phyloP scores from a whole-genome alignment of 495 filamentous ascomycete genomes.

The Penicillium lividum region DNA sequence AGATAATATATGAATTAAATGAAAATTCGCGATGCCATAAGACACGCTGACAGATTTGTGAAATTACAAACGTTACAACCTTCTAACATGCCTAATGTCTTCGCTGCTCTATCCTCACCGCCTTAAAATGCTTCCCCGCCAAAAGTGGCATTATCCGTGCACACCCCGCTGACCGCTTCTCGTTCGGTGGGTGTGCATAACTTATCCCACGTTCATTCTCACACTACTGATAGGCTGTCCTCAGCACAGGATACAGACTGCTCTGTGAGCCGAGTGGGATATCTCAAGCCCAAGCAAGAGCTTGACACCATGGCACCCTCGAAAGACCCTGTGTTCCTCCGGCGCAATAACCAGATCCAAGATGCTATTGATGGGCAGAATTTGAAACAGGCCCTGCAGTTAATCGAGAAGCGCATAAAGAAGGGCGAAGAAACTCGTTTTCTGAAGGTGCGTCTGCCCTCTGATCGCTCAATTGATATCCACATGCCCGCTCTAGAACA shows the following conservation, averaged over 20 bases:
- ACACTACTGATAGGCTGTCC: conserved; percentile 29
- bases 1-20: too few species aligned
- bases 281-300: background rate
- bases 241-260: conserved; percentile 29
- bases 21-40: too few species aligned
- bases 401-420: conserved; percentile 61
- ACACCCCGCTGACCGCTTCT: too few species aligned
- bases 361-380: conserved; percentile 59
- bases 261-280: background rate
- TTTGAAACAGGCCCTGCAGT: conserved; percentile 59
- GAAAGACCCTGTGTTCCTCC: conserved; percentile 49
- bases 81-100: too few species aligned
- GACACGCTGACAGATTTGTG: too few species aligned
- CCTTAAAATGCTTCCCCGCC: conserved; percentile 20
- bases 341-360: conserved; percentile 58
- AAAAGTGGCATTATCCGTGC: background rate
- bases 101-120: conserved; percentile 21
- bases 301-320: conserved; percentile 32
- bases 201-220: conserved; percentile 20
- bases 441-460: conserved; percentile 31
- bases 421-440: conserved; percentile 57
- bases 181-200: background rate
- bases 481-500: background rate
- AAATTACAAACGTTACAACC: too few species aligned
- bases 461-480: background rate